Conservation (phyloP, 768 basidiomycete genomes). For the Sporobolomyces roseus region DNA sequence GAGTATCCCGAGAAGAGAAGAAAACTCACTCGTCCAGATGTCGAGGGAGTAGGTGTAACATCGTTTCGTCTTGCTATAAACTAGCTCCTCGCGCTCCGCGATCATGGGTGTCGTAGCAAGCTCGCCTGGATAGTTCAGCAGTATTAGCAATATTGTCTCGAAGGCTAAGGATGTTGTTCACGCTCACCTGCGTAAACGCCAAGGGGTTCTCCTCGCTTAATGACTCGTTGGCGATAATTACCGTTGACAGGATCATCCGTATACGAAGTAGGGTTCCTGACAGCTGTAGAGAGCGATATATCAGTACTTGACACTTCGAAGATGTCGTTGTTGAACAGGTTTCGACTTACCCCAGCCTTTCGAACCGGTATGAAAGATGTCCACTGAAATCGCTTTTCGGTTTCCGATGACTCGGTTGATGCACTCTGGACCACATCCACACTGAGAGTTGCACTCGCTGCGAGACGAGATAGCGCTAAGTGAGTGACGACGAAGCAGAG, state of each 20-base stretch:
- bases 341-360: conserved; percentile 24
- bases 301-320: too few relatives aligned
- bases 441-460: conserved; percentile 38
- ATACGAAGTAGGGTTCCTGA: not conserved
- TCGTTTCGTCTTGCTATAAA: conserved; percentile 1
- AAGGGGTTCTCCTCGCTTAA: conserved; percentile 16
- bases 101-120: not conserved
- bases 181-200: conserved; percentile 22
- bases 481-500: too few relatives aligned
- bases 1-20: not conserved
- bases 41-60: conserved; percentile 33
- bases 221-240: not conserved
- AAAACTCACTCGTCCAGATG: conserved; percentile 3
- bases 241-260: not conserved
- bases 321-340: not conserved
- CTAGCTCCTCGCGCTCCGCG: not conserved
- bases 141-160: not conserved
- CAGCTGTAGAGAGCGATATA: too few relatives aligned
- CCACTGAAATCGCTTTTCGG: not conserved
- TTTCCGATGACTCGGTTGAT: conserved; percentile 27
- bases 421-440: conserved; percentile 28
- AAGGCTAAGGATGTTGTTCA: not conserved
- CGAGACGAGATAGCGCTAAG: not conserved
- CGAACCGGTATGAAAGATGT: conserved; percentile 10
- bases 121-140: not conserved